Evolutionary conservation across 768 basidiomycete species (phyloP), one percentile per base, ranked within the genome.

Genomic region (Lentinula aciculospora): DNA sequence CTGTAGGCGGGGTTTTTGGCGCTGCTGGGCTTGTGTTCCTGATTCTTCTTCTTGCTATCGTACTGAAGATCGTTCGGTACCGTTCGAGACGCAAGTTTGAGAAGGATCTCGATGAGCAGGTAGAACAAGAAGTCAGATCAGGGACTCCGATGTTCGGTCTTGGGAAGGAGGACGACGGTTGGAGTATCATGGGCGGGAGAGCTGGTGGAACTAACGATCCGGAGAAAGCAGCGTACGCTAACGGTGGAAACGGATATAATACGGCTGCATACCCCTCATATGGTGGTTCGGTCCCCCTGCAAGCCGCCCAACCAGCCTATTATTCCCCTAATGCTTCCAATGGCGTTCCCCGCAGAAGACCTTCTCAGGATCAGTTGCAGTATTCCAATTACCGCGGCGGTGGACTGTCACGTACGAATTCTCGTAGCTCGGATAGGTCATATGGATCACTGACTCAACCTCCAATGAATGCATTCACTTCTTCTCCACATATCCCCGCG

Each of bases 41-140:
- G 19, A 25, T 53, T 21, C 9, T 39, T 34, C 36, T 53, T 23
- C 51, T 53, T n/a, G 51, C 51, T 8, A 21, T 53, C 51, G 36
- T 40, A 13, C 51, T 53, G 2, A 53, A 53, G 17, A 53, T 53
- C 21, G 51, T 53, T 27, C 51, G 51, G 15, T 53, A 53, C 23
- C 51, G 51, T 34, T 32, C 51, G 21, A 37, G 36, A 7, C 34
- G 36, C 23, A 36, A 25, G 13, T 53, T 53, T 36, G 51, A 53
- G 36, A 53, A 28, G 51, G 51, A 53, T 10, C 51, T 53, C 21
- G 51, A 53, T 40, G 51, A 53, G 36, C 32, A 53, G 37, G 51
- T 53, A 12, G 19, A 36, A 15, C 23, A 36, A 15, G 51, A 53
- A 17, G 34, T 36, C 2, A 53, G 51, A 36, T 32, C 51, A 15